These are phyloP conservation scores for Plectosphaerella sp. DNA, from an alignment of 2,329 filamentous ascomycete genomes.

Conservation along the genomic window DNA sequence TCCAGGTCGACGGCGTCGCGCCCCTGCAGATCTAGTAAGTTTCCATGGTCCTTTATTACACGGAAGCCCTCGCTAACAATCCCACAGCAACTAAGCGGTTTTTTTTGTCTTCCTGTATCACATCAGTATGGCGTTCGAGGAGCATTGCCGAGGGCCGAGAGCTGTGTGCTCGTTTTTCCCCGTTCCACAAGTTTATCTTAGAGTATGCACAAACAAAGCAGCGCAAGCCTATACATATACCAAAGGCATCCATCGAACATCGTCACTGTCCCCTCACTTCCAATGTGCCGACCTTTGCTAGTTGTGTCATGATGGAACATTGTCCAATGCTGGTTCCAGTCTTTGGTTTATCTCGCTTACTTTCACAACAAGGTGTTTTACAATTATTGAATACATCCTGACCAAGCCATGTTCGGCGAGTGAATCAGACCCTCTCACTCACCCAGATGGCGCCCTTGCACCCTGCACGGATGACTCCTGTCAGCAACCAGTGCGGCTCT, in stretches of 20 bases:
- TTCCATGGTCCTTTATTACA: background rate
- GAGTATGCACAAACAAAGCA: no score
- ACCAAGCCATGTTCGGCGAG: no score
- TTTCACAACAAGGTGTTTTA: no score
- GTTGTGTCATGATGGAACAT: no score
- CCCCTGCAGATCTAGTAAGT: slow-evolving; percentile 96
- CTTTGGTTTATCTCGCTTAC: no score
- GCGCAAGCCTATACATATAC: no score
- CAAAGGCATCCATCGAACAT: no score
- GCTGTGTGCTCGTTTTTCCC: background rate
- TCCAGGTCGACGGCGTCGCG: slow-evolving; percentile 92
- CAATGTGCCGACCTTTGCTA: no score
- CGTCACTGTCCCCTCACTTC: no score
- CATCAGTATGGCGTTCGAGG: background rate
- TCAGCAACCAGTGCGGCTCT: slow-evolving; percentile 83
- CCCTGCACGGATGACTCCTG: slow-evolving; percentile 81
- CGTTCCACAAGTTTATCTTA: background rate
- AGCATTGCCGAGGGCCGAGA: background rate
- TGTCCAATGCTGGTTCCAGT: no score
- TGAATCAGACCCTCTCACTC: slow-evolving; percentile 62
- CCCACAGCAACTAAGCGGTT: slow-evolving; percentile 23
- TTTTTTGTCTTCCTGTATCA: background rate
- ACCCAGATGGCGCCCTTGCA: slow-evolving; percentile 93
- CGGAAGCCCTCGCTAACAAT: slow-evolving; percentile 18
- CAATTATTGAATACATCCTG: no score